Evolutionary conservation across 148 eudicot genomes (phyloP).

Genomic region (Pharnaceum exiguum): DNA sequence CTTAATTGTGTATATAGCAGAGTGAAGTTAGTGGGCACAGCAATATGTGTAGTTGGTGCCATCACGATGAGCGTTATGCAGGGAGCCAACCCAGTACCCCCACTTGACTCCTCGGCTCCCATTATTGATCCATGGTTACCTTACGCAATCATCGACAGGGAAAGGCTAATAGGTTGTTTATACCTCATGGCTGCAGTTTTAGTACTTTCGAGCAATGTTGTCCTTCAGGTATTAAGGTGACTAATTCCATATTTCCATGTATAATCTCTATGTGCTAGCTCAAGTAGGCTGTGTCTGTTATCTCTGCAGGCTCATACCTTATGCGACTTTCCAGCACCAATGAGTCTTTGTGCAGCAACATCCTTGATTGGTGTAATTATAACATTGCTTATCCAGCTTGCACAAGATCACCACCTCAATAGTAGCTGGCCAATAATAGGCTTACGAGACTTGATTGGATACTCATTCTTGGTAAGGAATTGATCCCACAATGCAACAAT

Average conservation of each 20-base stretch:
- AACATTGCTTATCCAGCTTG: conserved; percentile 33
- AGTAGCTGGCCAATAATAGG: conserved; percentile 35
- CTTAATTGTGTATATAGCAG: conserved; percentile 50
- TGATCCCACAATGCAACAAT: not conserved
- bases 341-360: conserved; percentile 55
- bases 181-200: conserved; percentile 61
- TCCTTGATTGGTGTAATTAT: conserved; percentile 49
- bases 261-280: not conserved
- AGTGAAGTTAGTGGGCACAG: conserved; percentile 59
- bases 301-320: conserved; percentile 64
- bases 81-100: conserved; percentile 5
- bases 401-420: conserved; percentile 29
- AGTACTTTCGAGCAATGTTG: conserved; percentile 45
- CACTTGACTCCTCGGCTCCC: not conserved
- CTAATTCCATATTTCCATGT: not conserved
- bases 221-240: conserved; percentile 42
- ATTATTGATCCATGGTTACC: not conserved
- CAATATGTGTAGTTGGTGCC: conserved; percentile 64
- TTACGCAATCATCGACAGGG: conserved; percentile 16
- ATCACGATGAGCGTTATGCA: conserved; percentile 59
- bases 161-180: conserved; percentile 41
- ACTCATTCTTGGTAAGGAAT: conserved; percentile 46
- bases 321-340: conserved; percentile 62
- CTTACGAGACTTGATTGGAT: conserved; percentile 29
- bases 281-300: not conserved